phyloP scores from a whole-genome alignment of 2,329 filamentous ascomycete genomes.

The Passalora sequoiae region DNA sequence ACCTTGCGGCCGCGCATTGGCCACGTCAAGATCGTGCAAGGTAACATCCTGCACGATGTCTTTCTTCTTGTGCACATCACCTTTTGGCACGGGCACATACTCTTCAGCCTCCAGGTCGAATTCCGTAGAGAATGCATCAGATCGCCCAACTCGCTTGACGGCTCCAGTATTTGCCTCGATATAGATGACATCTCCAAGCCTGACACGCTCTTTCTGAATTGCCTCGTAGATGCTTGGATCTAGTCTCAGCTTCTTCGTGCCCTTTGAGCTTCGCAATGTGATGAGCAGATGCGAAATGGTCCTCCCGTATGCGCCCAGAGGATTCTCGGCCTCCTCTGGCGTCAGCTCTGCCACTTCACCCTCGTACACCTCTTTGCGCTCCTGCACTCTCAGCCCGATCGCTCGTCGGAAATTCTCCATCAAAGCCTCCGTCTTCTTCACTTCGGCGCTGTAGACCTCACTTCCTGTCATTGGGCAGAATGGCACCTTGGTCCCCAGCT shows the following conservation, averaged over 20 bases:
- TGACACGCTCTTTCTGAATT: slow-evolving; percentile 95
- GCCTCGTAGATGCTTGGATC: slow-evolving; percentile 99
- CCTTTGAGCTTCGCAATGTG: slow-evolving; percentile 88
- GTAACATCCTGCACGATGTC: slow-evolving; percentile 99
- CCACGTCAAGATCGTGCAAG: slow-evolving; percentile 91
- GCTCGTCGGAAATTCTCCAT: slow-evolving; percentile 99
- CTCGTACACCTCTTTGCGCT: slow-evolving; percentile 99
- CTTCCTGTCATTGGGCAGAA: slow-evolving; percentile 98
- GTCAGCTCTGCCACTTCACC: slow-evolving; percentile 97
- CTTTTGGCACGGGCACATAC: slow-evolving; percentile 97
- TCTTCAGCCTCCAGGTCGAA: slow-evolving; percentile 98
- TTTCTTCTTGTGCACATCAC: slow-evolving; percentile 99
- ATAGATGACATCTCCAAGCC: slow-evolving; percentile 95
- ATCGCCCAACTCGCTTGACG: slow-evolving; percentile 92
- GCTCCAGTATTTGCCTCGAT: slow-evolving; percentile 98
- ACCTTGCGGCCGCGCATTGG: slow-evolving; percentile 89
- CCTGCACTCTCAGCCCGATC: slow-evolving; percentile 92
- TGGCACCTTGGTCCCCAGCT: slow-evolving; percentile 94
- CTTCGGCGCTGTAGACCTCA: slow-evolving; percentile 95
- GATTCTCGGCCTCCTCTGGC: slow-evolving; percentile 96
- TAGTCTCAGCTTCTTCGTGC: slow-evolving; percentile 93
- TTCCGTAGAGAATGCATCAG: slow-evolving; percentile 94
- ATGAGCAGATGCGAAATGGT: slow-evolving; percentile 95
- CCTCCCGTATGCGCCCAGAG: slow-evolving; percentile 90
- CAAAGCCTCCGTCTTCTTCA: slow-evolving; percentile 98